phyloP scores from a whole-genome alignment of 192 early-diverging fungal genomes.

The Mortierella antarctica region DNA sequence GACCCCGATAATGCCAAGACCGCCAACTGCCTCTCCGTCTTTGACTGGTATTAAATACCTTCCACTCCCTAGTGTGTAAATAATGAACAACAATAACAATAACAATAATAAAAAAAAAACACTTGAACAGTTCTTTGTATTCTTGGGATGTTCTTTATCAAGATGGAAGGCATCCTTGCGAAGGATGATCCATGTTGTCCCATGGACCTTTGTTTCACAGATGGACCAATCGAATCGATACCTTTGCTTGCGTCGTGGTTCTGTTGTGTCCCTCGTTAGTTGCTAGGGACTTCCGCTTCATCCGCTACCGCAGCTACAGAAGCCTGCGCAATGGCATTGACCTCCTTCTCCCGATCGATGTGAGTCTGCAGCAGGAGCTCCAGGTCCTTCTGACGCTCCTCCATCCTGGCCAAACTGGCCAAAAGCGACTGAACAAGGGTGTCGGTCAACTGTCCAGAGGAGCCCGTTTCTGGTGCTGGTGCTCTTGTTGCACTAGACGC shows the following conservation, averaged over 20 bases:
- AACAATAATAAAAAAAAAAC: too few species aligned
- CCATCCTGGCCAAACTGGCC: constrained; percentile 45
- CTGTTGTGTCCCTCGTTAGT: too few species aligned
- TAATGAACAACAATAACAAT: too few species aligned
- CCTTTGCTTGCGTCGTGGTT: too few species aligned
- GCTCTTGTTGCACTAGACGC: neutral
- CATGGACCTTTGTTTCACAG: too few species aligned
- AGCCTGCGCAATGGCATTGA: constrained; percentile 10
- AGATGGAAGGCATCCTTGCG: too few species aligned
- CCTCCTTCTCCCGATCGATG: constrained; percentile 21
- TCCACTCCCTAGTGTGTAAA: too few species aligned
- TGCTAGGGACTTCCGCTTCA: neutral
- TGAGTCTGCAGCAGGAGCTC: constrained; percentile 19
- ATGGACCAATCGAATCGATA: too few species aligned
- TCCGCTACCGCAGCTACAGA: neutral
- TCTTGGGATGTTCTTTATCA: too few species aligned
- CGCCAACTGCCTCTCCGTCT: constrained; percentile 19
- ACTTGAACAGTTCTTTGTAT: too few species aligned
- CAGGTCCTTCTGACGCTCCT: constrained; percentile 39
- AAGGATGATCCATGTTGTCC: too few species aligned
- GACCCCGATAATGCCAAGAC: constrained; percentile 35
- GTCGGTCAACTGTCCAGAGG: constrained; percentile 19
- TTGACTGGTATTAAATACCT: too few species aligned
- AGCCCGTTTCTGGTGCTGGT: neutral
- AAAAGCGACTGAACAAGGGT: constrained; percentile 37